These are phyloP conservation scores for Penstemon davidsonii DNA, from an alignment of 257 asterid species.

Conservation along the genomic window DNA sequence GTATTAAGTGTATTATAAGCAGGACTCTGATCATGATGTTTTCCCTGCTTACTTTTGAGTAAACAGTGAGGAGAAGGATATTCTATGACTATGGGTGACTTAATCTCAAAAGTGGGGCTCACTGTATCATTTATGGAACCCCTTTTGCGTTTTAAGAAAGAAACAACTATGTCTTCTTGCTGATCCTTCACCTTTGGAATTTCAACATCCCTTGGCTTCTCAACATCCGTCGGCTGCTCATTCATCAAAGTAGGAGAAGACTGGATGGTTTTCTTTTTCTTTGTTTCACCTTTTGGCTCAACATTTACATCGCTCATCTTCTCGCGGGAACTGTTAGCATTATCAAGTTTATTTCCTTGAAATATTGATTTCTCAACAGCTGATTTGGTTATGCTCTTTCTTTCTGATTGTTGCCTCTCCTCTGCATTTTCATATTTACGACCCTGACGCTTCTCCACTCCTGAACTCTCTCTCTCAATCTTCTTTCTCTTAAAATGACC, in stretches of 20 bases:
- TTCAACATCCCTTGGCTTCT: slow-evolving; percentile 33
- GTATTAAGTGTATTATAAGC: slow-evolving; percentile 32
- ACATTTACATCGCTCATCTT: slow-evolving; percentile 32
- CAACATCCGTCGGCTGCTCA: slow-evolving; percentile 35
- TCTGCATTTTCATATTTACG: slow-evolving; percentile 34
- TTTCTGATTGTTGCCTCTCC: slow-evolving; percentile 40
- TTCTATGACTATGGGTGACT: slow-evolving; percentile 32
- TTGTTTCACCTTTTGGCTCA: slow-evolving; percentile 39
- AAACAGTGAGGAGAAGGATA: slow-evolving; percentile 30
- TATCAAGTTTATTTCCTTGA: slow-evolving; percentile 33
- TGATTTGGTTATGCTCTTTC: slow-evolving; percentile 36
- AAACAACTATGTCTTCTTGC: slow-evolving; percentile 35
- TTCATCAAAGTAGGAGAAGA: slow-evolving; percentile 31
- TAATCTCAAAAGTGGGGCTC: slow-evolving; percentile 40
- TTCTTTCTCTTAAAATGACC: slow-evolving; percentile 44
- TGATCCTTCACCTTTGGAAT: slow-evolving; percentile 39
- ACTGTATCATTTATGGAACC: slow-evolving; percentile 33
- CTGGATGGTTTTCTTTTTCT: slow-evolving; percentile 30
- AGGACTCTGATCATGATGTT: slow-evolving; percentile 40
- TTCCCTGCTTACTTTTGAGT: slow-evolving; percentile 33
- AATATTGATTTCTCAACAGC: slow-evolving; percentile 37
- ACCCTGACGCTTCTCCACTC: slow-evolving; percentile 35
- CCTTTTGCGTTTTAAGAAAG: slow-evolving; percentile 40
- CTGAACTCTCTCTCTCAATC: slow-evolving; percentile 37
- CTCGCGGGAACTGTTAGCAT: slow-evolving; percentile 31